These are phyloP conservation scores for Pythium myriotylum DNA, from an alignment of 352 stramenopile genomes.

Conservation along the genomic window DNA sequence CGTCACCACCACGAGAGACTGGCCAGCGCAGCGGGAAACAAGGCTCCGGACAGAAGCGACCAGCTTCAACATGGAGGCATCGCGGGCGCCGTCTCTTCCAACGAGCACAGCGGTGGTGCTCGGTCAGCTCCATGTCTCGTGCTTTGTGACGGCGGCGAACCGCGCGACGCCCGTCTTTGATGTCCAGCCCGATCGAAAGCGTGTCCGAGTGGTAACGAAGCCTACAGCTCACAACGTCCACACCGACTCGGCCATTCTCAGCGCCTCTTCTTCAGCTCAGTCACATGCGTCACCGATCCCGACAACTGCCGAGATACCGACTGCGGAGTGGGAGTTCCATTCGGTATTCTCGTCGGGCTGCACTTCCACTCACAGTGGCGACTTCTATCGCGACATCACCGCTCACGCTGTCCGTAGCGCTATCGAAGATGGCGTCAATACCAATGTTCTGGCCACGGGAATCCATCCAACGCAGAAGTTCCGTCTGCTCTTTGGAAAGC, in stretches of 20 bases:
- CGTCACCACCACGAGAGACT: no score
- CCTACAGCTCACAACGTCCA: background rate
- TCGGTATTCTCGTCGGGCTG: conserved; percentile 51
- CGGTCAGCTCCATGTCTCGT: conserved; percentile 61
- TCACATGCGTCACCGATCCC: conserved; percentile 14
- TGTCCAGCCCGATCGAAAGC: conserved; percentile 43
- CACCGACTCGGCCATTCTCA: background rate
- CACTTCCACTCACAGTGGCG: conserved; percentile 34
- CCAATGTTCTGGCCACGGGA: conserved; percentile 64
- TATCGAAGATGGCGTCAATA: conserved; percentile 51
- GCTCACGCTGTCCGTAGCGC: conserved; percentile 44
- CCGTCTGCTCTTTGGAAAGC: conserved; percentile 68
- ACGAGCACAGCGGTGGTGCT: conserved; percentile 26
- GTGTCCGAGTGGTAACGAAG: conserved; percentile 50
- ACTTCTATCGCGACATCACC: conserved; percentile 67
- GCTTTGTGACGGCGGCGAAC: conserved; percentile 74
- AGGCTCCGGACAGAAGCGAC: no score
- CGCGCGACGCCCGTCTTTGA: conserved; percentile 66
- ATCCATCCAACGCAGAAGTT: conserved; percentile 78
- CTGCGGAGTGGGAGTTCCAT: conserved; percentile 64
- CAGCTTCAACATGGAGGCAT: conserved; percentile 7
- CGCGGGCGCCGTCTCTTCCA: background rate
- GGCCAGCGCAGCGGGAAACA: no score
- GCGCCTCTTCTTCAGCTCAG: background rate
- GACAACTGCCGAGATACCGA: conserved; percentile 12